Conservation (phyloP, 2,329 filamentous ascomycete genomes). For the Nigrospora osmanthi region DNA sequence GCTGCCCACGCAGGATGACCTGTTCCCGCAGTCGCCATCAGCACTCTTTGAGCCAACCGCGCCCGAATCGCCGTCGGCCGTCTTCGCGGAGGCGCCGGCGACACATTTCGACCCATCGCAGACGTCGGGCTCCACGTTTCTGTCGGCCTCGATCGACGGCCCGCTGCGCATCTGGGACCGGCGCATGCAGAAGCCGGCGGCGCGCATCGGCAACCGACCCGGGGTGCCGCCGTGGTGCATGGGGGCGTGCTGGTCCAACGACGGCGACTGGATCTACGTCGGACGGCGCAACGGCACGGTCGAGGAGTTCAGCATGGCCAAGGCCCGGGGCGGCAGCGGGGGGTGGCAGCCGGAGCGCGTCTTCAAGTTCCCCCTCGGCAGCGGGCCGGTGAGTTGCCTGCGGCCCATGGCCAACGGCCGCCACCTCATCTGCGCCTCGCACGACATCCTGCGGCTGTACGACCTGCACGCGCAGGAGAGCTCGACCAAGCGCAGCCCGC, state of each 20-base stretch:
- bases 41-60: slow-evolving; percentile 6
- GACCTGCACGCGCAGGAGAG: slow-evolving; percentile 64
- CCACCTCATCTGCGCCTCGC: slow-evolving; percentile 86
- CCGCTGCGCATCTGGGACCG: slow-evolving; percentile 90
- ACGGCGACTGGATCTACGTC: slow-evolving; percentile 92
- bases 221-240: slow-evolving; percentile 94
- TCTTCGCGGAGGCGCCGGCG: slow-evolving; percentile 28
- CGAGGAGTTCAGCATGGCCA: slow-evolving; percentile 87
- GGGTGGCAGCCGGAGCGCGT: slow-evolving; percentile 67
- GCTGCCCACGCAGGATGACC: slow-evolving; percentile 2
- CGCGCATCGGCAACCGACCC: slow-evolving; percentile 65
- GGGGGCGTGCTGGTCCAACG: slow-evolving; percentile 91
- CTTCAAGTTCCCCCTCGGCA: slow-evolving; percentile 83
- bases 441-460: slow-evolving; percentile 90
- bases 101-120: slow-evolving; percentile 45
- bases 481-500: slow-evolving; percentile 63
- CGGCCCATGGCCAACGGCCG: slow-evolving; percentile 86
- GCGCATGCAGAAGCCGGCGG: slow-evolving; percentile 67
- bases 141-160: slow-evolving; percentile 83
- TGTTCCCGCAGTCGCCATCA: slow-evolving; percentile 6
- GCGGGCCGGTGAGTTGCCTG: slow-evolving; percentile 82
- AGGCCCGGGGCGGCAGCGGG: slow-evolving; percentile 51
- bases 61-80: slow-evolving; percentile 24
- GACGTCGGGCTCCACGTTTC: slow-evolving; percentile 70
- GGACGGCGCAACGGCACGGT: slow-evolving; percentile 87